Evolutionary conservation across 1,284 basidiomycete genomes (phyloP).

Genomic region (Clitocybe nebularis): DNA sequence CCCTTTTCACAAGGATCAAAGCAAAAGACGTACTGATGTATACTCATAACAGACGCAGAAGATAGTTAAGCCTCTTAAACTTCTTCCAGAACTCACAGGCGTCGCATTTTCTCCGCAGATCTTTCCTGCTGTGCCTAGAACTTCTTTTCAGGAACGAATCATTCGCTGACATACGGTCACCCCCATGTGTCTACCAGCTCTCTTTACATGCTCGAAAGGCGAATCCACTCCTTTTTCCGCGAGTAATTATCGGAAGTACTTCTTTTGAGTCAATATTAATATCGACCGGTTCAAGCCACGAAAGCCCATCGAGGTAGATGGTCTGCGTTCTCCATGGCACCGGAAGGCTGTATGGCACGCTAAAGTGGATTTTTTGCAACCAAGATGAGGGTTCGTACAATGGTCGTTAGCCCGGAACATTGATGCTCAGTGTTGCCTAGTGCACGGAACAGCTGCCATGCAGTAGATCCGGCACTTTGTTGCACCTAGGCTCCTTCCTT

Average conservation of each 20-base stretch:
- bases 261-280: too few relatives aligned
- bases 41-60: slow-evolving; percentile 15
- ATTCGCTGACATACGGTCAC: slow-evolving; percentile 14
- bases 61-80: slow-evolving; percentile 13
- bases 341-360: too few relatives aligned
- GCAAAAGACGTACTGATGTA: slow-evolving; percentile 17
- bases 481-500: neutral
- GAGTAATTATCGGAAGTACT: too few relatives aligned
- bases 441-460: slow-evolving; percentile 6
- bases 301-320: too few relatives aligned
- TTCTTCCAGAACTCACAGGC: slow-evolving; percentile 7
- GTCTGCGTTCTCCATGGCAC: too few relatives aligned
- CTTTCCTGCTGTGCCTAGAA: slow-evolving; percentile 12
- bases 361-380: too few relatives aligned
- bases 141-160: slow-evolving; percentile 14
- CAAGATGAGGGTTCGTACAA: too few relatives aligned
- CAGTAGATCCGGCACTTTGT: slow-evolving; percentile 4
- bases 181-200: slow-evolving; percentile 5
- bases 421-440: too few relatives aligned
- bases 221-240: too few relatives aligned
- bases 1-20: slow-evolving; percentile 2
- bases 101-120: slow-evolving; percentile 18
- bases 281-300: too few relatives aligned
- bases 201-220: slow-evolving; percentile 6
- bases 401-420: too few relatives aligned